Conservation (phyloP, 176 grass and related monocot species). For the Bonia amplexicaulis region DNA sequence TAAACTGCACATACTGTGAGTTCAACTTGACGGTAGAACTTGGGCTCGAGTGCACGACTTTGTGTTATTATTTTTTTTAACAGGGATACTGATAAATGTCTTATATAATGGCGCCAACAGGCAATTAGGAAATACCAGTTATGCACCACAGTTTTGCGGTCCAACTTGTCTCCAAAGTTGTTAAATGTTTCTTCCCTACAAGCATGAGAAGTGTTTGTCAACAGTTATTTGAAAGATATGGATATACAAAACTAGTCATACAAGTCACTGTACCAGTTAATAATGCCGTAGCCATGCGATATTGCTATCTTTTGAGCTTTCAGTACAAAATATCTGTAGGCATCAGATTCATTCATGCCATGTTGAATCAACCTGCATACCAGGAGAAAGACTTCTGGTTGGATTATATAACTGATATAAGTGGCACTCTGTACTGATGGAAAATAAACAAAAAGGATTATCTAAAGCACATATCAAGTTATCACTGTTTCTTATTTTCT, state of each 20-base stretch:
- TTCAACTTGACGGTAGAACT: slow-evolving; percentile 4
- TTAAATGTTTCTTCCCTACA: slow-evolving; percentile 96
- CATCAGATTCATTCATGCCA: slow-evolving; percentile 75
- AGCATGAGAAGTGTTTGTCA: slow-evolving; percentile 14
- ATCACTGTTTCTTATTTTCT: background rate
- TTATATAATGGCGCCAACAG: background rate
- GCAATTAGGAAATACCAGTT: slow-evolving; percentile 67
- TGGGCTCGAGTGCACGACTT: background rate
- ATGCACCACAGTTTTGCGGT: slow-evolving; percentile 81
- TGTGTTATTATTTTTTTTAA: background rate
- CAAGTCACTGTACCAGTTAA: slow-evolving; percentile 65
- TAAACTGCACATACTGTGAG: background rate
- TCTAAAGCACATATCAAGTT: background rate
- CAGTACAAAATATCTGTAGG: slow-evolving; percentile 79
- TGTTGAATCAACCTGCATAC: slow-evolving; percentile 57
- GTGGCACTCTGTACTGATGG: background rate
- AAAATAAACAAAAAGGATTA: background rate
- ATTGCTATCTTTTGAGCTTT: slow-evolving; percentile 81
- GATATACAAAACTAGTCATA: slow-evolving; percentile 9
- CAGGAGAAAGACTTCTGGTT: slow-evolving; percentile 18
- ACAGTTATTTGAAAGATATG: background rate
- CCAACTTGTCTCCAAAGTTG: slow-evolving; percentile 74
- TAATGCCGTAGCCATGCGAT: slow-evolving; percentile 68
- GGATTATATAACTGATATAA: background rate
- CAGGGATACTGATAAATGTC: slow-evolving; percentile 1